phyloP scores from a whole-genome alignment of 192 early-diverging fungal genomes.

The Helicostylum pulchrum region DNA sequence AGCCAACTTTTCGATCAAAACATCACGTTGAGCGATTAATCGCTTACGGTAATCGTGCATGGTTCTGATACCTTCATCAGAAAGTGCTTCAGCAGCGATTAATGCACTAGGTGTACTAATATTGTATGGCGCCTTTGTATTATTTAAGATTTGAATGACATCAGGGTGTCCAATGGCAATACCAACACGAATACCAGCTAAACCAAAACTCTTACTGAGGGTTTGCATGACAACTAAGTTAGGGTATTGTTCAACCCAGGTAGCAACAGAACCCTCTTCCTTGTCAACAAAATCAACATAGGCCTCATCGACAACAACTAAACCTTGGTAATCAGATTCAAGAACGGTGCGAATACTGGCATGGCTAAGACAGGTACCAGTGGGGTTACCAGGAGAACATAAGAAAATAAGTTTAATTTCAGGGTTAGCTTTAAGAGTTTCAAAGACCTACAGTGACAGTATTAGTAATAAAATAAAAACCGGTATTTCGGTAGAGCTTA shows the following conservation, averaged over 20 bases:
- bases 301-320: conserved; percentile 98
- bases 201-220: conserved; percentile 96
- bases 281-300: conserved; percentile 92
- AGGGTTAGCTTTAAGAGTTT: conserved; percentile 62
- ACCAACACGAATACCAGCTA: conserved; percentile 94
- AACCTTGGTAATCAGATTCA: conserved; percentile 67
- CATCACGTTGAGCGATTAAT: conserved; percentile 65
- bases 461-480: conserved; percentile 15
- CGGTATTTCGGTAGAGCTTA: conserved; percentile 22
- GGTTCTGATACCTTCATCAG: conserved; percentile 56
- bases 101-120: conserved; percentile 84
- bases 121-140: conserved; percentile 99
- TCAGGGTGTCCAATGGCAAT: conserved; percentile 76
- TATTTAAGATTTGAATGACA: conserved; percentile 90
- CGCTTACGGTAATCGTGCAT: conserved; percentile 62
- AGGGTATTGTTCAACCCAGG: conserved; percentile 80
- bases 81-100: conserved; percentile 78
- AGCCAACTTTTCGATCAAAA: conserved; percentile 60
- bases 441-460: conserved; percentile 27
- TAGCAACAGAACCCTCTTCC: conserved; percentile 66
- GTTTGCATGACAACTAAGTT: conserved; percentile 98
- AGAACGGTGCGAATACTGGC: conserved; percentile 67
- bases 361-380: conserved; percentile 76
- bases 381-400: conserved; percentile 99
- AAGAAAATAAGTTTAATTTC: conserved; percentile 89